Evolutionary conservation across 352 stramenopile genomes (phyloP), one percentile per base, ranked within the genome.

Genomic region (Phytophthora pseudosyringae): DNA sequence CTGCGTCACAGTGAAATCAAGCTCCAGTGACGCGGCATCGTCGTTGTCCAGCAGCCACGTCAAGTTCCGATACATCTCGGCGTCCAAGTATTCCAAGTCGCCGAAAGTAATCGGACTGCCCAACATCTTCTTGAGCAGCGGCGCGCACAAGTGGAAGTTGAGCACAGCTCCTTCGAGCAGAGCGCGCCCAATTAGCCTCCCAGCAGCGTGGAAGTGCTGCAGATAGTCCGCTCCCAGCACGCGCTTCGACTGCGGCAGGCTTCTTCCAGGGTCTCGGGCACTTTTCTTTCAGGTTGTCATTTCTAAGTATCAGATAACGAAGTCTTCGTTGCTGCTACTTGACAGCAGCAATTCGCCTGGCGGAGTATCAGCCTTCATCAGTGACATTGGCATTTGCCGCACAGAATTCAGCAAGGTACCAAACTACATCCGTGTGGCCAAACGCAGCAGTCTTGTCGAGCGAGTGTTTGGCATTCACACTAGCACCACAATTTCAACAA

Each of bases 71-170:
- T 78, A 92, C 49, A 71, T 75, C 15, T 89, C 82, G 0, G 77
- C 67, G 48, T 93, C 86, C 12, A 89, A 57, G 49, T 86, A 78
- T 75, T 98, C 91, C 5, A 99, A 73, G 71, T 99, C 97, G 15
- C 81, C 80, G 13, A 99, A 94, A 15, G 80, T 90, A 35, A 99
- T 84, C 2, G 97, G 97, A 62, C 89, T 98, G 7, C 94, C 97
- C 16, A 99, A 71, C 26, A 99, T 91, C 69, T 99, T 93, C 75
- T 99, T 99, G 69, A 99, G 98, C 60, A 99, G 68, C 16, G 97
- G 93, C 7, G 91, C 68, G 5, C 95, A 92, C 62, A 99, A 88
- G 68, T 99, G 97, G 44, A 97, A 97, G 46, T 86, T 76, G 0
- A 99, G 90, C 10, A 98, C 73, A 51, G 98, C 89, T 51, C 94